phyloP scores from a whole-genome alignment of 2,329 filamentous ascomycete genomes.

The Fusarium sarcochroum region DNA sequence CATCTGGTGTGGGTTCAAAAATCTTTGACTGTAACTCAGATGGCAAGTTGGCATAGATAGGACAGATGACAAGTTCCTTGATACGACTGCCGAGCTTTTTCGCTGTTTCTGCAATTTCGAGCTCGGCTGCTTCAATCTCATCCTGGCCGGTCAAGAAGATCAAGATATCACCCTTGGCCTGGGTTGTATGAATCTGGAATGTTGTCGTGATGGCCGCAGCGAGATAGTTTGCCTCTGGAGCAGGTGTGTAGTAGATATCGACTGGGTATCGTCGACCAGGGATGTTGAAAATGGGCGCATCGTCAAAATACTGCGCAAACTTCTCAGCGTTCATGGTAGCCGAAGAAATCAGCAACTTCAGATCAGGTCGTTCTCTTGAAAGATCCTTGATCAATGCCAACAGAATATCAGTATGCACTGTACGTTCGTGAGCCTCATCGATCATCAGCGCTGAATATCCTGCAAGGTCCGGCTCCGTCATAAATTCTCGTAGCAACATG shows the following conservation, averaged over 20 bases:
- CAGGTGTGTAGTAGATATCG: conserved; percentile 89
- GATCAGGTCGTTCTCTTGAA: conserved; percentile 82
- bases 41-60: conserved; percentile 94
- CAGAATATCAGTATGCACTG: conserved; percentile 90
- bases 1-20: conserved; percentile 90
- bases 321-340: conserved; percentile 96
- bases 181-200: conserved; percentile 93
- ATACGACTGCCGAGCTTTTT: conserved; percentile 88
- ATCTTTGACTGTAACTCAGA: conserved; percentile 93
- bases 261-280: conserved; percentile 91
- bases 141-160: conserved; percentile 97
- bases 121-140: conserved; percentile 91
- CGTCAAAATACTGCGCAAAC: conserved; percentile 92
- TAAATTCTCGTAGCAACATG: conserved; percentile 90
- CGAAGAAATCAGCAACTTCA: conserved; percentile 92
- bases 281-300: conserved; percentile 94
- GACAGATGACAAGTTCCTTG: conserved; percentile 89
- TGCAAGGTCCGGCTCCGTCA: conserved; percentile 87
- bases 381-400: conserved; percentile 92
- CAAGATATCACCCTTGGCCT: conserved; percentile 88
- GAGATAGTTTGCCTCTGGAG: conserved; percentile 94
- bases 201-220: conserved; percentile 92
- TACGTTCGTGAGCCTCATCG: conserved; percentile 96
- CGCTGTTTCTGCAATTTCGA: conserved; percentile 86
- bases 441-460: conserved; percentile 94